Base-by-base conservation (phyloP, 805 yeast species). In the Yarrowia phangngaensis region DNA sequence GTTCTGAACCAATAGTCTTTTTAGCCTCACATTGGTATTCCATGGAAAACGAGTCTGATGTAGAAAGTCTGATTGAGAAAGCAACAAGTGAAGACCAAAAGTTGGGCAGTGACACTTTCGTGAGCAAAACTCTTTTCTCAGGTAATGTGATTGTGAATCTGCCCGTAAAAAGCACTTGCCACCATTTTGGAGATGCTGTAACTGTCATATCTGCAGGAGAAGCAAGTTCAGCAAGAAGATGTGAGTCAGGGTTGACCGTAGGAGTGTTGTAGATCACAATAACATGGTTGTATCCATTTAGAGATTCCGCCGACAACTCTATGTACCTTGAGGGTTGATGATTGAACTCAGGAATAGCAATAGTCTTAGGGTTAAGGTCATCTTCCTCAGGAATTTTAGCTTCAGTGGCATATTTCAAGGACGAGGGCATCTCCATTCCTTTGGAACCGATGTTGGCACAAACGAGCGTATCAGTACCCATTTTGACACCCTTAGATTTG, bases 21-120 rank as follows among this genome's bases (percentile, higher is more conserved):
- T 35, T 38, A 11, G 48, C 35, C 23, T 41, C 48, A 13, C 48
- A 41, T 22, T 41, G 48, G 35, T 41, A 41, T 28, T 41, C 48
- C 48, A 41, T 41, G 16, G 48, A 41, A 7, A 41, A 41, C 16
- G 48, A 41, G 35, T 41, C 48, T 3, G 48, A 41, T 7, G 48
- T 41, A 8, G 35, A 41, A 2, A 41, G 35, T 2, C 48, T 11
- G 29, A 41, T 23, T 12, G 34, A 29, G 6, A 41, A 41, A 13
- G 48, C 48, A 4, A 41, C 35, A 5, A 41, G 35, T 15, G 48
- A 41, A 3, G 48, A 41, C 48, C 48, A 41, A 15, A 41, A 41
- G 11, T 29, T 27, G 4, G 48, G 48, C 27, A 41, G 35, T 2
- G 35, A 29, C 13, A 41, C 22, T 20, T 23, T 29, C 20, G 48